Conservation (phyloP, 2,329 filamentous ascomycete genomes). For the Penicillium verrucosum region DNA sequence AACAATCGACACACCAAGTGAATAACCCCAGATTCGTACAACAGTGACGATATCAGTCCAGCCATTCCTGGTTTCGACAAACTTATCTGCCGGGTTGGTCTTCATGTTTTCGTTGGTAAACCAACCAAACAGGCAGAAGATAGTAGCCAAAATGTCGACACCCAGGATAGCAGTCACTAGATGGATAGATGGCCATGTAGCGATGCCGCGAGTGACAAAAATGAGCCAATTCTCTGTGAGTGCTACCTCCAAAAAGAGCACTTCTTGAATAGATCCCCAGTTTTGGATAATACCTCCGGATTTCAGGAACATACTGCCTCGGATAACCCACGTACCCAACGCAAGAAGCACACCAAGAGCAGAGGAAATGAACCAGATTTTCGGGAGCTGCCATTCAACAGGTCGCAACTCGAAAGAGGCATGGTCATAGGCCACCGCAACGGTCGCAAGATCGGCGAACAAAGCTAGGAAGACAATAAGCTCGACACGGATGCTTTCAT, state of each 20-base stretch:
- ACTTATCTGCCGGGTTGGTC: slow-evolving; percentile 27
- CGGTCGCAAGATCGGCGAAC: slow-evolving; percentile 76
- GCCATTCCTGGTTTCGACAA: slow-evolving; percentile 47
- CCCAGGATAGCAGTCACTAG: slow-evolving; percentile 67
- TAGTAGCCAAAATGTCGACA: slow-evolving; percentile 68
- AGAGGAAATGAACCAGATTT: slow-evolving; percentile 69
- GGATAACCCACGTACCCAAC: slow-evolving; percentile 69
- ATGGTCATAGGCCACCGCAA: slow-evolving; percentile 79
- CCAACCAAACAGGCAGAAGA: slow-evolving; percentile 76
- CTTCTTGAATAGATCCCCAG: slow-evolving; percentile 70
- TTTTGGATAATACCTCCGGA: slow-evolving; percentile 72
- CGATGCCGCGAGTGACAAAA: slow-evolving; percentile 83
- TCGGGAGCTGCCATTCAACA: slow-evolving; percentile 77
- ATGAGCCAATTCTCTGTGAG: slow-evolving; percentile 95
- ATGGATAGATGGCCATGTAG: slow-evolving; percentile 71
- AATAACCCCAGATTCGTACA: slow-evolving; percentile 51
- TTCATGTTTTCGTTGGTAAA: slow-evolving; percentile 54
- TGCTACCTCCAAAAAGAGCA: slow-evolving; percentile 84
- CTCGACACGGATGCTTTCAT: slow-evolving; percentile 70
- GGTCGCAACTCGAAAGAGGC: slow-evolving; percentile 73
- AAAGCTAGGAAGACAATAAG: slow-evolving; percentile 76
- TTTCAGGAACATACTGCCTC: slow-evolving; percentile 65
- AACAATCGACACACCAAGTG: slow-evolving; percentile 50
- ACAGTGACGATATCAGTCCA: slow-evolving; percentile 58
- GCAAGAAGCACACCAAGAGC: slow-evolving; percentile 65